Conservation (phyloP, 192 early-diverging fungal genomes). For the Entomortierella beljakovae region DNA sequence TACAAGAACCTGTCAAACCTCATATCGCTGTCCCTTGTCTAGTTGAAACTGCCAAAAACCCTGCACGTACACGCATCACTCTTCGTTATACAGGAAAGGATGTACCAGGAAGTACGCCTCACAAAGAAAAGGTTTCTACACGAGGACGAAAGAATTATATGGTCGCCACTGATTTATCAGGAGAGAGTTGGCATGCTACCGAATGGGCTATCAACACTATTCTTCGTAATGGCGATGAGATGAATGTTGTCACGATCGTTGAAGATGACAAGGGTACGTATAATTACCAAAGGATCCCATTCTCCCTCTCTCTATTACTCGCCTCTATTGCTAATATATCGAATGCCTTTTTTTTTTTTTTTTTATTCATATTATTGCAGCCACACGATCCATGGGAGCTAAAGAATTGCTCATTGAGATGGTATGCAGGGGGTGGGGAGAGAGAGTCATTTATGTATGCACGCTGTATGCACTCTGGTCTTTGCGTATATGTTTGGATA, state of each 20-base stretch:
- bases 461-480: too few species aligned
- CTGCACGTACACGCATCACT: conserved; percentile 44
- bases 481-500: too few species aligned
- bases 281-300: background rate
- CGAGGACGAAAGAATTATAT: conserved; percentile 56
- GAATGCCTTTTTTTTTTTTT: too few species aligned
- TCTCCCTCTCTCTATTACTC: background rate
- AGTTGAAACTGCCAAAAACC: conserved; percentile 50
- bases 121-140: conserved; percentile 23
- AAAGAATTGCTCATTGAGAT: conserved; percentile 49
- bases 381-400: conserved; percentile 49
- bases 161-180: conserved; percentile 62
- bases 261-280: conserved; percentile 58
- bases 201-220: conserved; percentile 65
- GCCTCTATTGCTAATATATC: conserved; percentile 11
- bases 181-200: conserved; percentile 64
- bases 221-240: conserved; percentile 59
- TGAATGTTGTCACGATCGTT: conserved; percentile 59
- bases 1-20: conserved; percentile 47
- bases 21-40: conserved; percentile 46
- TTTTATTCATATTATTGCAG: conserved; percentile 54
- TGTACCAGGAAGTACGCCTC: background rate
- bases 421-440: conserved; percentile 14
- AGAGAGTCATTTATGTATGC: background rate
- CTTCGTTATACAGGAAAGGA: conserved; percentile 42